Base-by-base conservation (phyloP, 2,329 filamentous ascomycete species). In the Fusarium humuli region DNA sequence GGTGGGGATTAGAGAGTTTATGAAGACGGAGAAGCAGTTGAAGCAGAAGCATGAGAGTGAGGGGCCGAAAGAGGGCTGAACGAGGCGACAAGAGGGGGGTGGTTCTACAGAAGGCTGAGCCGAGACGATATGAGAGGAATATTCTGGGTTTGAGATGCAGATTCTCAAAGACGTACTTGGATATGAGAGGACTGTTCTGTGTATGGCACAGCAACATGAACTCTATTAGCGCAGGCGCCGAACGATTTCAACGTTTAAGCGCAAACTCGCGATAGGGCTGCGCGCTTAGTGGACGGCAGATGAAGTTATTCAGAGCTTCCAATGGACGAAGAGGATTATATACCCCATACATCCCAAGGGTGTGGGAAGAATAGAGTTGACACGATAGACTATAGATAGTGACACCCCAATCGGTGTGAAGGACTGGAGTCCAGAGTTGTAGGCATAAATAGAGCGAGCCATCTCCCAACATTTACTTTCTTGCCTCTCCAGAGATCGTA, bases 1-100 rank as follows among this genome's bases (percentile, higher is more conserved):
- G 0, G 92, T 98, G 12, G 96, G 95, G 0, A 98, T 99, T 71
- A 86, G 93, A 67, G 95, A 97, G 79, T 99, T 99, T 76, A 98
- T 99, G 95, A 94, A 92, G 83, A 94, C 91, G 65, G 96, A 99
- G 83, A 98, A 98, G 86, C 91, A 85, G 79, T 80, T 99, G 65
- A 95, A 93, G 80, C 86, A 92, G 79, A 91, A 89, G 79, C 92
- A 94, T 77, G 79, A 82, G 74, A 81, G 84, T 54, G 88, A 90
- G 58, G 83, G 85, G n/a, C 83, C 82, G 3, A 54, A 77, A n/a
- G 82, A 83, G 3, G 81, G 80, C n/a, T 84, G 27, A 58, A 12
- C 20, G 10, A 20, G 6, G 22, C 16, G 16, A 10, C n/a, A 32
- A 57, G 61, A 72, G 61, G 27, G 2, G 29, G 6, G 11, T 9